phyloP scores from a whole-genome alignment of 768 basidiomycete genomes.

The Tremella fuciformis region DNA sequence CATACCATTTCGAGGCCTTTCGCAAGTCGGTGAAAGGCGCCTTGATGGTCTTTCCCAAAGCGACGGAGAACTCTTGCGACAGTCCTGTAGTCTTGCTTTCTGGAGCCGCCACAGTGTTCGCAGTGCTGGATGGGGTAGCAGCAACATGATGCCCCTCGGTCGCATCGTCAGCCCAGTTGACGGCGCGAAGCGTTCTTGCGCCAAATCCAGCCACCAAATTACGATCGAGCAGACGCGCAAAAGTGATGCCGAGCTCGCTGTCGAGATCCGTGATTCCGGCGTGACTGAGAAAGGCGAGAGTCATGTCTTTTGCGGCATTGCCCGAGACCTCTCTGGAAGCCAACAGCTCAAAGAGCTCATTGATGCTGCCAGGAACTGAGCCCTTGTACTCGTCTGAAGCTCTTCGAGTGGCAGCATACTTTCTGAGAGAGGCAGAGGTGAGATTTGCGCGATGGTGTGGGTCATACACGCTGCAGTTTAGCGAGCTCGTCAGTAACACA shows the following conservation, averaged over 20 bases:
- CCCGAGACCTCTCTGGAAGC: constrained; percentile 26
- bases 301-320: constrained; percentile 21
- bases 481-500: not conserved
- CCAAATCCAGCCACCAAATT: constrained; percentile 48
- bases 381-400: not conserved
- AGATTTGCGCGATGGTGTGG: constrained; percentile 32
- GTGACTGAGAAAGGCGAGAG: constrained; percentile 21
- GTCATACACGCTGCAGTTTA: constrained; percentile 33
- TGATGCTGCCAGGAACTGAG: constrained; percentile 8
- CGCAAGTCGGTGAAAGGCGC: constrained; percentile 25
- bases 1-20: constrained; percentile 40
- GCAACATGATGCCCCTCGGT: not conserved
- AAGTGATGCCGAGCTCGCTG: constrained; percentile 22
- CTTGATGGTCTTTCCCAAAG: constrained; percentile 45
- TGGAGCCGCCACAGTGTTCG: not conserved
- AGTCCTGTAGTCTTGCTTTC: not conserved
- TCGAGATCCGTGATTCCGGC: constrained; percentile 16
- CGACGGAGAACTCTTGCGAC: constrained; percentile 20
- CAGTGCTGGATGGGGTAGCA: not conserved
- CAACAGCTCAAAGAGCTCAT: constrained; percentile 25
- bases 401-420: constrained; percentile 8
- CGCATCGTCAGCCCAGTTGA: constrained; percentile 24
- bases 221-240: constrained; percentile 42
- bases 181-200: constrained; percentile 27
- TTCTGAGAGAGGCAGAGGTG: constrained; percentile 21